Conservation (phyloP, 2,329 filamentous ascomycete species). For the Talaromyces sp. region DNA sequence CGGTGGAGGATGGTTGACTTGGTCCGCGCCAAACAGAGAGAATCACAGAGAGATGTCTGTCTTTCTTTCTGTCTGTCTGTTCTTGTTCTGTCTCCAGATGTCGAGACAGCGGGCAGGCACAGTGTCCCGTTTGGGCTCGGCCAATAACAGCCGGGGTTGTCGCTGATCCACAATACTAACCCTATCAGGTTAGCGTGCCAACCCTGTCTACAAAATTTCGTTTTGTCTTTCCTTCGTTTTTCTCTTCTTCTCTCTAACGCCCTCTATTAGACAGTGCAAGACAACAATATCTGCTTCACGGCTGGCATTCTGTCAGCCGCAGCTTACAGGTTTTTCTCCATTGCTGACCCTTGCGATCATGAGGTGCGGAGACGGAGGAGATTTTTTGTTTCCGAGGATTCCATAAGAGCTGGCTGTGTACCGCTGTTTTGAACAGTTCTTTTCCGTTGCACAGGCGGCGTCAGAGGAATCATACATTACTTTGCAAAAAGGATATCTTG, state of each 20-base stretch:
- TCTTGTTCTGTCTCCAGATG: neutral
- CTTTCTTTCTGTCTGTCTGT: neutral
- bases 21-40: neutral
- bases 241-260: conserved; percentile 45
- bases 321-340: conserved; percentile 46
- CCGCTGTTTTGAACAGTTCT: conserved; percentile 27
- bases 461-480: conserved; percentile 74
- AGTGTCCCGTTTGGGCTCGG: conserved; percentile 4
- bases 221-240: conserved; percentile 16
- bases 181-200: conserved; percentile 22
- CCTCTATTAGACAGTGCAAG: conserved; percentile 84
- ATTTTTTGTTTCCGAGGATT: conserved; percentile 36
- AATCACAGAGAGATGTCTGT: neutral
- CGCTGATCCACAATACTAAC: conserved; percentile 5
- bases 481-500: conserved; percentile 4
- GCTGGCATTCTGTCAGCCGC: conserved; percentile 63
- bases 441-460: conserved; percentile 67
- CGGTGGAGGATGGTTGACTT: neutral
- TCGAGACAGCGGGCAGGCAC: neutral
- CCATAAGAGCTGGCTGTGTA: conserved; percentile 71
- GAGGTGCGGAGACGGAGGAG: conserved; percentile 52
- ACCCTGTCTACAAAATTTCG: conserved; percentile 15
- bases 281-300: conserved; percentile 55
- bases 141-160: conserved; percentile 2
- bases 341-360: conserved; percentile 62